Evolutionary conservation across 345 rosid species (phyloP).

Genomic region (Salix udensis): DNA sequence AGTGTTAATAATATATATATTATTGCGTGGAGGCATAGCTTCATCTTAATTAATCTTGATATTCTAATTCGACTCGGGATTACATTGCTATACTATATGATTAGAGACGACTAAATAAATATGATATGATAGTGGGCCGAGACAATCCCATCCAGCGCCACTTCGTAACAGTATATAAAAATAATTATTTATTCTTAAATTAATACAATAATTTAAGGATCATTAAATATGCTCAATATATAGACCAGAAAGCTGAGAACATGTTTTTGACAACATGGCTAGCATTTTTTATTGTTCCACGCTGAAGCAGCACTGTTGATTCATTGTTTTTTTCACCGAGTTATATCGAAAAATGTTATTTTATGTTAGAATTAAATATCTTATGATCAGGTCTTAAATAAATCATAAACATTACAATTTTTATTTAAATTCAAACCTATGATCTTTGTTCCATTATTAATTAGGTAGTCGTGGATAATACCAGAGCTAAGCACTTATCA

Average conservation of each 20-base stretch:
- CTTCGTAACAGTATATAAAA: not conserved
- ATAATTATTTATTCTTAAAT: not conserved
- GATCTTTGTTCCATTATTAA: not conserved
- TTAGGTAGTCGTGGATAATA: not conserved
- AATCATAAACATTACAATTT: not conserved
- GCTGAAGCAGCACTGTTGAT: not conserved
- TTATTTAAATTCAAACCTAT: not conserved
- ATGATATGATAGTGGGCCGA: slow-evolving; percentile 16
- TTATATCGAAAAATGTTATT: no score
- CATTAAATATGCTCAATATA: not conserved
- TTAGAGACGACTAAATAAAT: not conserved
- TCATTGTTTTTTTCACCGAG: no score
- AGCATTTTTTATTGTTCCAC: not conserved
- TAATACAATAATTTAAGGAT: not conserved
- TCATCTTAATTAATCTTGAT: not conserved
- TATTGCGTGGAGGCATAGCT: not conserved
- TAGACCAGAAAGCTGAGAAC: slow-evolving; percentile 5
- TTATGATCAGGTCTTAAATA: not conserved
- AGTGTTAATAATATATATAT: not conserved
- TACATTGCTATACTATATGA: not conserved
- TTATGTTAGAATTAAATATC: not conserved
- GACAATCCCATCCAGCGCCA: slow-evolving; percentile 14
- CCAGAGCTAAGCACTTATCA: not conserved
- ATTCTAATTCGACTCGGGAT: slow-evolving; percentile 19
- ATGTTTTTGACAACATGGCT: slow-evolving; percentile 7